Base-by-base conservation (phyloP, 2,329 filamentous ascomycete species). In the Cordyceps farinosa region DNA sequence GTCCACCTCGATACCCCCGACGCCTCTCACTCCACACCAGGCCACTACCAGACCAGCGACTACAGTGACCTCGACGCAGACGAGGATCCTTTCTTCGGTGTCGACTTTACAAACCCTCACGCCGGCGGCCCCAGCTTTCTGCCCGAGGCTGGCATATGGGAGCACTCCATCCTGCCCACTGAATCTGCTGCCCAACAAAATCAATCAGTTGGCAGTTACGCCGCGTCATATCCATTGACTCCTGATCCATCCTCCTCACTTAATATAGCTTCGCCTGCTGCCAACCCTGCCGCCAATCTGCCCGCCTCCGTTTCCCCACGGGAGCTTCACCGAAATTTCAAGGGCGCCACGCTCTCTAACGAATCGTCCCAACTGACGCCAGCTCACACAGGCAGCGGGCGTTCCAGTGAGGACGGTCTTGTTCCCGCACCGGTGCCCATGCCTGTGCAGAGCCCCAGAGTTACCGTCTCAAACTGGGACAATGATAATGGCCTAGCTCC, bases 381-480 rank as follows among this genome's bases (percentile, higher is more conserved):
- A 5, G 79, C 80, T 54, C 79, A 79, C 22, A 81, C 79, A 67
- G 79, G 76, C 64, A 83, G 78, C 66, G 78, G 78, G 54, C 76
- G 74, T 60, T 82, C 83, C 4, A 83, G 81, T 64, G 82, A 84
- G 69, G 82, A 83, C 69, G 77, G 76, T 48, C 68, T 78, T 42
- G 77, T 73, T 4, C 74, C 77, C 2, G 72, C 73, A 51, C 69
- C 75, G 9, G 68, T 75, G 56, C 69, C 74, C 60, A 83, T 82
- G 79, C 71, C 76, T 38, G 71, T 74, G 27, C 79, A 78, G 64
- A 86, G 84, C 68, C 84, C 84, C 7, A 78, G 79, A 34, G 81
- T 87, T 27, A 84, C 80, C 6, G 81, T 86, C 54, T 86, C 84
- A 1, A 74, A 83, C 66, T 86, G 82, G 81, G 82, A 79, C 52